Conservation (phyloP, 2,329 filamentous ascomycete genomes). For the Sordariomycetes sp. region DNA sequence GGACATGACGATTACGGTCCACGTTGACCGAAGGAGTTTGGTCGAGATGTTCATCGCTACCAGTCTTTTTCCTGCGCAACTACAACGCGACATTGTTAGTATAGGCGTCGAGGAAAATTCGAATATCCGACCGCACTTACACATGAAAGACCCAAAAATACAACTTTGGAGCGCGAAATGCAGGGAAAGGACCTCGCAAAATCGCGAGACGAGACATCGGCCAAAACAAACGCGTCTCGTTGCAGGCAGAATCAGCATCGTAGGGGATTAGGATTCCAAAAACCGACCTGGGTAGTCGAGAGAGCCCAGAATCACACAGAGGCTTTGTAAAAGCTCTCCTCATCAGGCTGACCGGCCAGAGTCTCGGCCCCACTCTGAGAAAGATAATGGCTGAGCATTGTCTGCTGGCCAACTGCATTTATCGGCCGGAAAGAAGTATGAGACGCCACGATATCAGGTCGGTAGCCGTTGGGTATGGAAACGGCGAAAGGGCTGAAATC, state of each 20-base stretch:
- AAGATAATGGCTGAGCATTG: conserved; percentile 1
- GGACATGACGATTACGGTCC: neutral
- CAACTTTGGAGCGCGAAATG: too few species aligned
- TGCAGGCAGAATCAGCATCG: neutral
- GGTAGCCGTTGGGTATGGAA: conserved; percentile 7
- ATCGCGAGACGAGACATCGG: too few species aligned
- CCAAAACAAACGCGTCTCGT: neutral
- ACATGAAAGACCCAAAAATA: too few species aligned
- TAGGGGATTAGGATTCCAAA: neutral
- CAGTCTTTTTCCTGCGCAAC: neutral
- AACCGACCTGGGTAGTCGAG: neutral
- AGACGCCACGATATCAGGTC: conserved; percentile 6
- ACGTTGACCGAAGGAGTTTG: neutral
- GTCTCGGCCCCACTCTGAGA: neutral
- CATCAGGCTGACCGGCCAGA: neutral
- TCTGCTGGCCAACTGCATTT: conserved; percentile 2
- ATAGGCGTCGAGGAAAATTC: neutral
- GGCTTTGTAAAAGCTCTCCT: neutral
- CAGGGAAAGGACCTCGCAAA: too few species aligned
- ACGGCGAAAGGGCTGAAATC: conserved; percentile 11
- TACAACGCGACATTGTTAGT: too few species aligned
- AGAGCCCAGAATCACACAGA: neutral
- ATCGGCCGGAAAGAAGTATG: conserved; percentile 1
- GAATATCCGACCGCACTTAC: neutral
- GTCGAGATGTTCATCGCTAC: neutral